phyloP scores from a whole-genome alignment of 495 filamentous ascomycete species.

The Terfezia claveryi region DNA sequence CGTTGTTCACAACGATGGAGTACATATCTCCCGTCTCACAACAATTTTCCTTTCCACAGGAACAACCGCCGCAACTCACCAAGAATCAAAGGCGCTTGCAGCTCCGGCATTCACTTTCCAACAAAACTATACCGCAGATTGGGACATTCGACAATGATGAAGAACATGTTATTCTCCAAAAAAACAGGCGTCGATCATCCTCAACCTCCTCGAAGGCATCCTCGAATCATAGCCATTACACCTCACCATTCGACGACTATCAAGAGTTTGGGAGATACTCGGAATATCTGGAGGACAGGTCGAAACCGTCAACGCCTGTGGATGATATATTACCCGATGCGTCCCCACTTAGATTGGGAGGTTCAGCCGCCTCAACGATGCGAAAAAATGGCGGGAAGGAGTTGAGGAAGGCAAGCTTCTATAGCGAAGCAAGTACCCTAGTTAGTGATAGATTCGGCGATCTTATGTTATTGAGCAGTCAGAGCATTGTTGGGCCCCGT shows the following conservation, averaged over 20 bases:
- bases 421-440: background rate
- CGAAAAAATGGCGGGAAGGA: too few species aligned
- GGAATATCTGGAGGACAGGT: background rate
- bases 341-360: too few species aligned
- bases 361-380: too few species aligned
- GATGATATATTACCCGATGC: background rate
- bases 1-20: background rate
- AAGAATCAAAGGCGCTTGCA: background rate
- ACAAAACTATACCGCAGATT: background rate
- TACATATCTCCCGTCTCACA: background rate
- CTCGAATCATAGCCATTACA: background rate
- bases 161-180: background rate
- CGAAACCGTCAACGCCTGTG: background rate
- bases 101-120: background rate
- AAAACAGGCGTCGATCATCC: background rate
- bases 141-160: background rate
- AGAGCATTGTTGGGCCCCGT: background rate
- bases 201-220: background rate
- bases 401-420: background rate
- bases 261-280: background rate
- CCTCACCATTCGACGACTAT: background rate
- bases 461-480: background rate
- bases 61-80: background rate
- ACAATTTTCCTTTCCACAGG: background rate
- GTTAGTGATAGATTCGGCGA: background rate